Conservation (phyloP, 345 rosid species). For the Brassica carinata region DNA sequence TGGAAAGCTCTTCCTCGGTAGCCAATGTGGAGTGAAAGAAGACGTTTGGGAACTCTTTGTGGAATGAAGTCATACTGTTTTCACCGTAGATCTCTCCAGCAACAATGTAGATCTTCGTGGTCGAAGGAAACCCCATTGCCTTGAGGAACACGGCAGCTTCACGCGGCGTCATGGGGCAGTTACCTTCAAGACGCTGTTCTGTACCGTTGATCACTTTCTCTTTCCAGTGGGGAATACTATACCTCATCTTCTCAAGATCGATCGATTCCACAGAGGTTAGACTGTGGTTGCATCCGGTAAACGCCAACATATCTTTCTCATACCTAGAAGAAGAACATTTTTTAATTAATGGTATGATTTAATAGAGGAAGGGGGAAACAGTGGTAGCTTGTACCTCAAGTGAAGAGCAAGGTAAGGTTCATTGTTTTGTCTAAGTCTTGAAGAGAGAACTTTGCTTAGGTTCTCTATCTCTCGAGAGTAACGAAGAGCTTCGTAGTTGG, state of each 20-base stretch:
- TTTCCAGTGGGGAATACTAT: slow-evolving; percentile 57
- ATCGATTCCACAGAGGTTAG: slow-evolving; percentile 50
- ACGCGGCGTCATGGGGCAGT: slow-evolving; percentile 75
- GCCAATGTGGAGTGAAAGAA: slow-evolving; percentile 56
- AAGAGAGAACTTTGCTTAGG: slow-evolving; percentile 51
- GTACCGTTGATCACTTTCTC: slow-evolving; percentile 56
- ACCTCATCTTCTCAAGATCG: slow-evolving; percentile 54
- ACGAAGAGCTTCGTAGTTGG: slow-evolving; percentile 68
- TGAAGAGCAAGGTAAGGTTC: slow-evolving; percentile 67
- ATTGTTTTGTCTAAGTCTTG: slow-evolving; percentile 47
- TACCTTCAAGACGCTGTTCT: slow-evolving; percentile 48
- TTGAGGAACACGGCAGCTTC: slow-evolving; percentile 69
- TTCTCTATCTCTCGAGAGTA: slow-evolving; percentile 49
- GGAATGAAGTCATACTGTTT: slow-evolving; percentile 49
- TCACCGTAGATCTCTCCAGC: slow-evolving; percentile 71
- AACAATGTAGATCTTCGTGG: slow-evolving; percentile 66
- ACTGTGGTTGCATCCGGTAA: slow-evolving; percentile 73
- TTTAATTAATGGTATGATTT: neutral
- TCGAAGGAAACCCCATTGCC: slow-evolving; percentile 64
- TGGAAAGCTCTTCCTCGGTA: slow-evolving; percentile 54
- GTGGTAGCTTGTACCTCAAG: slow-evolving; percentile 49
- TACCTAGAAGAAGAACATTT: slow-evolving; percentile 45
- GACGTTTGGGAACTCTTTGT: slow-evolving; percentile 55
- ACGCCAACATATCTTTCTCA: slow-evolving; percentile 84
- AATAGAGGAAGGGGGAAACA: neutral